These are phyloP conservation scores for Sarocladium kiliense DNA, from an alignment of 2,329 filamentous ascomycete genomes.

Conservation along the genomic window DNA sequence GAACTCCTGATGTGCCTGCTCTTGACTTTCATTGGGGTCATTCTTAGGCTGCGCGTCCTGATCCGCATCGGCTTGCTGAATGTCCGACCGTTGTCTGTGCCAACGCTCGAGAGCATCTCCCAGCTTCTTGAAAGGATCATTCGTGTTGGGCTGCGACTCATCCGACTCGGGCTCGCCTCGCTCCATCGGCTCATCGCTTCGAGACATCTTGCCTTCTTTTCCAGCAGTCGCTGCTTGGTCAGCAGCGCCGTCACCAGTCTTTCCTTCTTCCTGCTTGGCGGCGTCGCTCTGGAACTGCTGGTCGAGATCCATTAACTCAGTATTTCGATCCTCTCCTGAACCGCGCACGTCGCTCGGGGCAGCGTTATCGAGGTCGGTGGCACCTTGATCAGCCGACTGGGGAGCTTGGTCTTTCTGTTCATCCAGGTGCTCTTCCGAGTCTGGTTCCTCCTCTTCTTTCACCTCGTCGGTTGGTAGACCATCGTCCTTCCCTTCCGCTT, in stretches of 20 bases:
- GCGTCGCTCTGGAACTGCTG: constrained; percentile 55
- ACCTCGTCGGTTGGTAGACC: constrained; percentile 38
- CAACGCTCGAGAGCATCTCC: constrained; percentile 89
- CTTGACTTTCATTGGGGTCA: constrained; percentile 45
- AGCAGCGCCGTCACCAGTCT: constrained; percentile 58
- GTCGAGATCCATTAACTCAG: constrained; percentile 57
- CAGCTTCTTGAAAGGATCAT: constrained; percentile 85
- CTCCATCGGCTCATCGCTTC: constrained; percentile 35
- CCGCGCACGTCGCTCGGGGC: constrained; percentile 60
- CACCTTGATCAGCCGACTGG: constrained; percentile 40
- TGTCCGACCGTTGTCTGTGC: constrained; percentile 84
- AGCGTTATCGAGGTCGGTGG: constrained; percentile 54
- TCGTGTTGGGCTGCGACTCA: constrained; percentile 39
- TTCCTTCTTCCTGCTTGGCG: constrained; percentile 61
- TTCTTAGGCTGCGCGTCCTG: constrained; percentile 41
- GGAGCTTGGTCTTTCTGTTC: constrained; percentile 30
- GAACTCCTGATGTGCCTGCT: constrained; percentile 75
- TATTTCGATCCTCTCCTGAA: constrained; percentile 60
- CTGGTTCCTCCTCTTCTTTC: constrained; percentile 49
- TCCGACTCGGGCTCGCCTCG: constrained; percentile 1
- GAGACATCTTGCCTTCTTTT: constrained; percentile 54
- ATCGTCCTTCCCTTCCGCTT: constrained; percentile 47
- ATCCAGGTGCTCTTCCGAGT: constrained; percentile 48
- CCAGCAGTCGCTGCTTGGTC: constrained; percentile 59
- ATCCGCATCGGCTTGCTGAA: constrained; percentile 53